Evolutionary conservation across 257 asterid species (phyloP).

Genomic region (Anisodus acutangulus): DNA sequence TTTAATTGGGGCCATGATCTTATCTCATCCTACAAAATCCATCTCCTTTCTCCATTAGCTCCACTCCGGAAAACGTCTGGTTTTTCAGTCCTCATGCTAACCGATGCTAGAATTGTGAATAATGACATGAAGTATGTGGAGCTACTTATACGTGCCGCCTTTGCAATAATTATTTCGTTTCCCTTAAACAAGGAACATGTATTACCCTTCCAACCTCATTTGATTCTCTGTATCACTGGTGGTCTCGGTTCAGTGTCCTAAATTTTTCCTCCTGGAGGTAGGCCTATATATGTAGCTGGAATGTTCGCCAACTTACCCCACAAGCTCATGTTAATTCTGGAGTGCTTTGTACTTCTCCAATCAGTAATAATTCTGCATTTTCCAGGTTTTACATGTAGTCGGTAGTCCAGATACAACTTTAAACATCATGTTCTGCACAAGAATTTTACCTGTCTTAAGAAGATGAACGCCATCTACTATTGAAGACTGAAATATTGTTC

Average conservation of each 20-base stretch:
- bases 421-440: not conserved
- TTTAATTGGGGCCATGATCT: not conserved
- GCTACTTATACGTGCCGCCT: not conserved
- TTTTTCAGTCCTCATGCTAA: not conserved
- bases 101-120: not conserved
- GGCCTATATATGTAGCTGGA: not conserved
- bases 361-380: slow-evolving; percentile 1
- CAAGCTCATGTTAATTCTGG: not conserved
- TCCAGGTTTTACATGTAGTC: not conserved
- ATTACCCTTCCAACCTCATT: not conserved
- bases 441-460: slow-evolving; percentile 7
- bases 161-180: no score
- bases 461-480: not conserved
- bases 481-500: not conserved
- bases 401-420: not conserved
- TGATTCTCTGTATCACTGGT: not conserved
- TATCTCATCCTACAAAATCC: not conserved
- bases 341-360: slow-evolving; percentile 16
- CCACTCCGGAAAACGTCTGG: not conserved
- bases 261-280: not conserved
- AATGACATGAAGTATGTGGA: not conserved
- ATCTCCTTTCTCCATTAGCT: not conserved
- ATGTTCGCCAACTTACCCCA: slow-evolving; percentile 13
- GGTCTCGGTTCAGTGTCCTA: not conserved
- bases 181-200: not conserved